Conservation (phyloP, 768 basidiomycete genomes). For the Suillus subalutaceus region DNA sequence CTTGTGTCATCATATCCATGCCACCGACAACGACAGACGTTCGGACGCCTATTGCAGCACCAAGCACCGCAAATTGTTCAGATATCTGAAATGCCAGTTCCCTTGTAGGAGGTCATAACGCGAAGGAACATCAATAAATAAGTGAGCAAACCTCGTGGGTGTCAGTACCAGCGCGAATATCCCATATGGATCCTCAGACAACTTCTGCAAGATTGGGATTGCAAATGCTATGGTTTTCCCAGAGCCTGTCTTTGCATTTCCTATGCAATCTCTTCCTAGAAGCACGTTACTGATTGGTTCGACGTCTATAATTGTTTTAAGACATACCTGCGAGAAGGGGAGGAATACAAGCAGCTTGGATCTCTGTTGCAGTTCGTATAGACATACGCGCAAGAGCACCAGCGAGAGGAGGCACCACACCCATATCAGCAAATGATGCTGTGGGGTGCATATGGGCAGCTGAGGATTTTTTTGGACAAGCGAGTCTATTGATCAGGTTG, state of each 20-base stretch:
- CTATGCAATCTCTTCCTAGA: conserved; percentile 92
- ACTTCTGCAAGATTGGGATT: conserved; percentile 87
- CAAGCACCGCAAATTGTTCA: conserved; percentile 93
- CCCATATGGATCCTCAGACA: conserved; percentile 90
- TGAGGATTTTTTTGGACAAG: conserved; percentile 20
- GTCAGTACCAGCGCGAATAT: conserved; percentile 93
- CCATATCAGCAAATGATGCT: conserved; percentile 56
- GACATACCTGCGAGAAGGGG: conserved; percentile 72
- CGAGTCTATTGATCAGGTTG: neutral
- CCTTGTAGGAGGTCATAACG: conserved; percentile 43
- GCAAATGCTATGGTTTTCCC: conserved; percentile 99
- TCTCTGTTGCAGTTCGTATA: conserved; percentile 80
- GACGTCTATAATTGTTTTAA: neutral
- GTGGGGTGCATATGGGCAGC: conserved; percentile 19
- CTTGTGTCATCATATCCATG: conserved; percentile 98
- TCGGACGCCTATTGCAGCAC: conserved; percentile 75
- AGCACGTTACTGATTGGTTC: neutral
- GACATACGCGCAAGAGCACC: conserved; percentile 78
- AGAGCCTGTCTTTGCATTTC: conserved; percentile 96
- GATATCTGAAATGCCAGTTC: conserved; percentile 97
- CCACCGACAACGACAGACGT: conserved; percentile 94
- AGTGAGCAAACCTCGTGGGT: conserved; percentile 76
- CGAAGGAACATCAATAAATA: neutral
- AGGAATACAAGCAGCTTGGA: conserved; percentile 91
- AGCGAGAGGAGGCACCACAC: conserved; percentile 62